These are phyloP conservation scores for Amylocarpus encephaloides DNA, from an alignment of 2,329 filamentous ascomycete species.

Conservation along the genomic window DNA sequence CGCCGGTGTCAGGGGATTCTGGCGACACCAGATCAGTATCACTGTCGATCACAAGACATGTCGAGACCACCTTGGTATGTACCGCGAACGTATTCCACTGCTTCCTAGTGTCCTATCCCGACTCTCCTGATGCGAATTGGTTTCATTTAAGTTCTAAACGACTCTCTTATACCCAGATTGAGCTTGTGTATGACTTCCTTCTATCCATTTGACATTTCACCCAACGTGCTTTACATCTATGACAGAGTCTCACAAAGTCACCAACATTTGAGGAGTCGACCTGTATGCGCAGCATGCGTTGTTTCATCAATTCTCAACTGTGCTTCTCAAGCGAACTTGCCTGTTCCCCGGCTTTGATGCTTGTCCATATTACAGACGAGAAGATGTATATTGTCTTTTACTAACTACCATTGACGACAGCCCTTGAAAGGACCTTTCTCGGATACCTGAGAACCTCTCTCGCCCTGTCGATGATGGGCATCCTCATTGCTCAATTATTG, in stretches of 20 bases:
- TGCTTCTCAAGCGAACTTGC: too few species aligned
- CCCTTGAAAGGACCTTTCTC: slow-evolving; percentile 68
- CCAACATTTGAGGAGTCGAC: not conserved
- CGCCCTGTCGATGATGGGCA: slow-evolving; percentile 60
- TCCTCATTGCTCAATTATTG: slow-evolving; percentile 62
- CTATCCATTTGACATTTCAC: slow-evolving; percentile 1
- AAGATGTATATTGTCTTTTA: not conserved
- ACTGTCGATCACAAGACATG: slow-evolving; percentile 43
- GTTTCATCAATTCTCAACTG: too few species aligned
- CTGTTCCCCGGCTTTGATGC: not conserved
- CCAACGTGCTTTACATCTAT: not conserved
- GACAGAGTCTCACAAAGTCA: not conserved
- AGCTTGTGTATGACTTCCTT: slow-evolving; percentile 3
- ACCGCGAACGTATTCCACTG: not conserved
- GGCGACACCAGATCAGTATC: slow-evolving; percentile 43
- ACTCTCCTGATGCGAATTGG: slow-evolving; percentile 1
- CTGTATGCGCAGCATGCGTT: not conserved
- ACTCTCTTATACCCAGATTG: slow-evolving; percentile 5
- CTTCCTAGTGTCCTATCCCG: too few species aligned
- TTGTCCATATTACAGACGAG: slow-evolving; percentile 1
- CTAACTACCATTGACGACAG: slow-evolving; percentile 35
- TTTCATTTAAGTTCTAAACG: slow-evolving; percentile 5
- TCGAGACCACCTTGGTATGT: slow-evolving; percentile 51
- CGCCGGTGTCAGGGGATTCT: slow-evolving; percentile 34
- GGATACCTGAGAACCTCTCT: slow-evolving; percentile 66